These are phyloP conservation scores for Hordeum pubiflorum DNA, from an alignment of 202 grass and related monocot genomes.

Conservation along the genomic window DNA sequence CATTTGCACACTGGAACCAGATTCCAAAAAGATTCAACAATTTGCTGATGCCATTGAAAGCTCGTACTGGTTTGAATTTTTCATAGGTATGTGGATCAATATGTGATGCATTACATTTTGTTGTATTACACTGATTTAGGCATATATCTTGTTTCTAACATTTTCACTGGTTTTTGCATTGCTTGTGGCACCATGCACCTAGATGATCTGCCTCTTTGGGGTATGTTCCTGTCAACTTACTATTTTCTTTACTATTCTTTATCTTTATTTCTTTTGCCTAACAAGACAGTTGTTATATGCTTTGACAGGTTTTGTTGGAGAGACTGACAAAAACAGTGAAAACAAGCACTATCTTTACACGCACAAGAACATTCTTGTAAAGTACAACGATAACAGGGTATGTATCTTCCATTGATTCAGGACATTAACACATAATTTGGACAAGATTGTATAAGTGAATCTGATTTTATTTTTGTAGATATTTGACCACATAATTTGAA, in stretches of 20 bases:
- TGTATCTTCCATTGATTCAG: constrained; percentile 12
- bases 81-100: constrained; percentile 61
- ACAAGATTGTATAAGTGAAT: not conserved
- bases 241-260: constrained; percentile 1
- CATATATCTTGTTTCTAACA: constrained; percentile 25
- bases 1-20: constrained; percentile 73
- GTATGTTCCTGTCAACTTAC: constrained; percentile 44
- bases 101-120: not conserved
- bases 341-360: constrained; percentile 92
- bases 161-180: constrained; percentile 17
- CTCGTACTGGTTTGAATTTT: constrained; percentile 98
- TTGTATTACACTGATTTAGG: not conserved
- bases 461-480: not conserved
- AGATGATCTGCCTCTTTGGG: constrained; percentile 99
- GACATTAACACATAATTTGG: not conserved
- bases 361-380: constrained; percentile 87
- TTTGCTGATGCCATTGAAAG: constrained; percentile 84
- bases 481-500: not conserved
- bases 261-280: not conserved
- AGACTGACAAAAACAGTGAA: constrained; percentile 90
- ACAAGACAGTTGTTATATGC: constrained; percentile 1
- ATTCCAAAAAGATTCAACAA: constrained; percentile 64
- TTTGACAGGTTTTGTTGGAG: constrained; percentile 82
- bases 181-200: constrained; percentile 20
- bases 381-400: constrained; percentile 82